phyloP scores from a whole-genome alignment of 495 filamentous ascomycete species.

The Choiromyces venosus region DNA sequence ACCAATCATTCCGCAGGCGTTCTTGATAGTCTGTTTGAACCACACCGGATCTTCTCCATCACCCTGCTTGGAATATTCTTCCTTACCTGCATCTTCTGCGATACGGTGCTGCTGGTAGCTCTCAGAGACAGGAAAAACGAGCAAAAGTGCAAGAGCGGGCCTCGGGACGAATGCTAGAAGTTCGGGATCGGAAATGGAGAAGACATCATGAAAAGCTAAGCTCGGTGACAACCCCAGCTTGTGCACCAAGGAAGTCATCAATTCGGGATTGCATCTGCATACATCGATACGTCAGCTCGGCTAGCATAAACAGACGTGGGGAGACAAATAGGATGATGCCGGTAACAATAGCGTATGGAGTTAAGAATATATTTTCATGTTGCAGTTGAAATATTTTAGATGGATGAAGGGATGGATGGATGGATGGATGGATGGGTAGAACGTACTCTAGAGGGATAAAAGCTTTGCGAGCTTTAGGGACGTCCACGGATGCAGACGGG shows the following conservation, averaged over 20 bases:
- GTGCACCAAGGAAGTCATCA: slow-evolving; percentile 70
- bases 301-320: neutral
- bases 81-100: slow-evolving; percentile 55
- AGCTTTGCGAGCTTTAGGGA: slow-evolving; percentile 40
- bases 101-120: slow-evolving; percentile 62
- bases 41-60: slow-evolving; percentile 61
- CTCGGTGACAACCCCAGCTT: slow-evolving; percentile 64
- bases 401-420: neutral
- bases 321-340: neutral
- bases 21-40: slow-evolving; percentile 86
- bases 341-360: neutral
- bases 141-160: slow-evolving; percentile 73
- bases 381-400: neutral
- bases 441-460: slow-evolving; percentile 46
- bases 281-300: slow-evolving; percentile 26
- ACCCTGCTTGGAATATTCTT: slow-evolving; percentile 47
- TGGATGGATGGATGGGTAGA: slow-evolving; percentile 5
- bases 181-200: slow-evolving; percentile 71
- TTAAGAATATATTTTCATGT: neutral
- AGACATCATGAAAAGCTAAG: slow-evolving; percentile 75
- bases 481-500: slow-evolving; percentile 16
- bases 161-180: slow-evolving; percentile 74
- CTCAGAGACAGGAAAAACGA: slow-evolving; percentile 74
- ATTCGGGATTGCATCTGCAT: slow-evolving; percentile 60
- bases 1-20: slow-evolving; percentile 82